Evolutionary conservation across 352 stramenopile genomes (phyloP).

Genomic region (Phytophthora europaea): DNA sequence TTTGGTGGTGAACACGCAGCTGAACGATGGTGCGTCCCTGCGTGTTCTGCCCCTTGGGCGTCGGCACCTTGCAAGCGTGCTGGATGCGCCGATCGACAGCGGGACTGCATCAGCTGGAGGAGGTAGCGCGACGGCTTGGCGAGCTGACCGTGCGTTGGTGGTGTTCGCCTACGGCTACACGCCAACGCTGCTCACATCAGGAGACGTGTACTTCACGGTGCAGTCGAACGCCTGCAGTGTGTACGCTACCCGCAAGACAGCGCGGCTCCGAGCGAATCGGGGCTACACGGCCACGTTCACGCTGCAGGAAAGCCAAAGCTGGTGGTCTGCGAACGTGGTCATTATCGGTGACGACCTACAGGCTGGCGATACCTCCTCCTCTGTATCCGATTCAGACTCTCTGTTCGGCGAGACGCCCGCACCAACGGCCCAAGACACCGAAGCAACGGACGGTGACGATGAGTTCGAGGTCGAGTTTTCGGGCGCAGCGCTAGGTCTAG

Average conservation of each 20-base stretch:
- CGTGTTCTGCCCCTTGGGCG: slow-evolving; percentile 71
- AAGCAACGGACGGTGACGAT: slow-evolving; percentile 29
- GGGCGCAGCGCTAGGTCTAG: slow-evolving; percentile 63
- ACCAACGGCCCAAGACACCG: slow-evolving; percentile 3
- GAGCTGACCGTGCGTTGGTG: slow-evolving; percentile 72
- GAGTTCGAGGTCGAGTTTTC: slow-evolving; percentile 86
- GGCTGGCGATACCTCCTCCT: slow-evolving; percentile 36
- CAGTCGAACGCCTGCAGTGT: slow-evolving; percentile 88
- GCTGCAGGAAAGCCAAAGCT: slow-evolving; percentile 80
- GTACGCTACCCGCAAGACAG: slow-evolving; percentile 83
- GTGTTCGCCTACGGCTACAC: slow-evolving; percentile 90
- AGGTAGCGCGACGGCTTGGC: slow-evolving; percentile 51
- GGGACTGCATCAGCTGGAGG: slow-evolving; percentile 18
- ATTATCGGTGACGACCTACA: slow-evolving; percentile 88
- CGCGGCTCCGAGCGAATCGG: slow-evolving; percentile 75
- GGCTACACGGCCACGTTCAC: slow-evolving; percentile 89
- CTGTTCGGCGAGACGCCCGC: slow-evolving; percentile 42
- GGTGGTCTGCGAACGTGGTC: slow-evolving; percentile 85
- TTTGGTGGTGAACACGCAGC: slow-evolving; percentile 69
- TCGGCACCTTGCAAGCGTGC: slow-evolving; percentile 59
- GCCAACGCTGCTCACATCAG: slow-evolving; percentile 82
- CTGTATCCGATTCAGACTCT: slow-evolving; percentile 23
- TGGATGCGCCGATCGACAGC: slow-evolving; percentile 30
- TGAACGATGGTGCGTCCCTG: slow-evolving; percentile 84
- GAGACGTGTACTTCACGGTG: slow-evolving; percentile 86